These are phyloP conservation scores for Cercospora sojina DNA, from an alignment of 2,329 filamentous ascomycete genomes.

Conservation along the genomic window DNA sequence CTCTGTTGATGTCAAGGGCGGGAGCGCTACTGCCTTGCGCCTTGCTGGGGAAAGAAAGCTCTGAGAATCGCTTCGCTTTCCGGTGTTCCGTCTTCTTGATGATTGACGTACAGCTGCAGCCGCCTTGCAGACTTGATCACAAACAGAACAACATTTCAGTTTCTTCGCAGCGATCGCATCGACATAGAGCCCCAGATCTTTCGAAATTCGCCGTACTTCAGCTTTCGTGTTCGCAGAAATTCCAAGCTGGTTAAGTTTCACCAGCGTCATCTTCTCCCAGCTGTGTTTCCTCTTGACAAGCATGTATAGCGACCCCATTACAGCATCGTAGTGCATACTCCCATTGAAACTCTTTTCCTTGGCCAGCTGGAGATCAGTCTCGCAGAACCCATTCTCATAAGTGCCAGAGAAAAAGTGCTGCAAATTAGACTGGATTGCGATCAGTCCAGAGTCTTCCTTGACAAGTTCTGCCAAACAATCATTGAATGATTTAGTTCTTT, in stretches of 20 bases:
- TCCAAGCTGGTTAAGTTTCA: neutral
- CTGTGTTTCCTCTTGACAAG: neutral
- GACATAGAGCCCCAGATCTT: neutral
- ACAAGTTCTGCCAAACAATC: neutral
- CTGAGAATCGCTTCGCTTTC: neutral
- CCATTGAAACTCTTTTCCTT: neutral
- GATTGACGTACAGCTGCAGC: neutral
- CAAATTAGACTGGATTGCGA: neutral
- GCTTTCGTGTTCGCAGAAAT: neutral
- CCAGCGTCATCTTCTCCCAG: neutral
- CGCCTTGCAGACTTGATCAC: neutral
- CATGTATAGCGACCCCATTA: neutral
- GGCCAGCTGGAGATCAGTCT: neutral
- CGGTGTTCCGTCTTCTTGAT: neutral
- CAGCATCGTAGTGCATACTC: neutral
- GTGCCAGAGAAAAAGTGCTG: neutral
- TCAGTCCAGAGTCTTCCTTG: neutral
- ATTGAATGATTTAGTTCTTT: neutral
- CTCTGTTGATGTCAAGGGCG: neutral
- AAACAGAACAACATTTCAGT: neutral
- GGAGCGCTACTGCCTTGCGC: neutral
- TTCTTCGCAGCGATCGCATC: neutral
- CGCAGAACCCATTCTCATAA: neutral
- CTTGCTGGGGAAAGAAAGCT: neutral
- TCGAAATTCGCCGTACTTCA: neutral